Base-by-base conservation (phyloP, 2,329 filamentous ascomycete genomes). In the Blastomyces silverae region DNA sequence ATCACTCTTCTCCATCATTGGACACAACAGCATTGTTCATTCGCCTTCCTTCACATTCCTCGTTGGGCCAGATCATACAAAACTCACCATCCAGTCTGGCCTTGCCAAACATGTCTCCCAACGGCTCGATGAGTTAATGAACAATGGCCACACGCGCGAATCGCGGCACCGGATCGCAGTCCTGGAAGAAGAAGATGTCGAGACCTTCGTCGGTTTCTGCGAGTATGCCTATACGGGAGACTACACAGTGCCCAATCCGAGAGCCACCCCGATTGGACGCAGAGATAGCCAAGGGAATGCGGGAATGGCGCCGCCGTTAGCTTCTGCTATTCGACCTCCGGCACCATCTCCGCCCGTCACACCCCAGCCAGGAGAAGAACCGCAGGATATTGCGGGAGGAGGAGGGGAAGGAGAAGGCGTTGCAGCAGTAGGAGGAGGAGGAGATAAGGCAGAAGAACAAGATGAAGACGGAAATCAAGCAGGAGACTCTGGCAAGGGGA, bases 181-280 rank as follows among this genome's bases (percentile, higher is more conserved):
- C 22, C 68, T 80, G 65, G 78, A 80, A 61, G 78, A 82, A 4
- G 75, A 80, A 59, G 79, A 82, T 65, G 79, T 80, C 15, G 76
- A 79, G 56, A 82, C 80, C 1, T 82, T 83, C 65, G 72, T 79
- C 37, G 77, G 76, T 1, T 82, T 83, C 68, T 78, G 76, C 66
- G 77, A 83, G 66, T 82, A 79, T 73, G 79, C 79, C 15, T 83
- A 83, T 65, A 81, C 78, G 0, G 79, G 80, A 11, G 74, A 81
- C 62, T 83, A 82, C 66, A 74, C 69, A 13, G 75, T 77, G 37
- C 79, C 74, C 3, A 67, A 64, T 34, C 72, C 73, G 11, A 59
- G 60, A 20, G 39, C 67, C 68, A 39, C 67, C 10, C 44, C 28
- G n/a, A 59, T 59, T 44, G 62, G 25, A n/a, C 25, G 57, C 6